Base-by-base conservation (phyloP, 495 filamentous ascomycete genomes). In the Podospora comata region DNA sequence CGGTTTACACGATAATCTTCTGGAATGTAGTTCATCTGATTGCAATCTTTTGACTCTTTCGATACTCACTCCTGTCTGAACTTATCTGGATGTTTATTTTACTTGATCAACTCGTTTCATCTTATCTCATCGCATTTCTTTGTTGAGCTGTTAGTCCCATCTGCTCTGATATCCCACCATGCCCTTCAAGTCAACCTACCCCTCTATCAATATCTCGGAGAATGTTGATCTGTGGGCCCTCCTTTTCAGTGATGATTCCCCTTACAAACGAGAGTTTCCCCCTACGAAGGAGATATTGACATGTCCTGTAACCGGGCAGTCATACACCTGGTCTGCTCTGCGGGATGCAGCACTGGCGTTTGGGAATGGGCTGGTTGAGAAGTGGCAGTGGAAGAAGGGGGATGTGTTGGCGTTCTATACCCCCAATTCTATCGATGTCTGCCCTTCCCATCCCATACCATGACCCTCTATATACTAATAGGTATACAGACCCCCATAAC, bases 341-440 rank as follows among this genome's bases (percentile, higher is more conserved):
- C 88, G 86, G 67, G 80, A 80, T 48, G 84, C 86, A 18, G 89
- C 92, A 3, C 76, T 88, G 60, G 85, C 88, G 26, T 96, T 98
- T 72, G 95, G 92, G 28, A 87, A 88, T 62, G 95, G 93, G 0
- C 81, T 98, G 13, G 89, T 88, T 73, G 78, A 79, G 15, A 72
- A 82, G 34, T 96, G 86, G 83, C 82, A 88, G 59, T 97, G 92
- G 91, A 83, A 85, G 68, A 94, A 90, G 73, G 92, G 92, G 67
- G 92, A 94, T 75, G 89, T 92, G 5, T 78, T 95, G 5, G 88
- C 84, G 6, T 77, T 94, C 55, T 86, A 82, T 75, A 87, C 88
- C 3, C 89, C 92, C 58, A 96, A 94, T 74, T 86, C 84, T 73
- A 88, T 94, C 23, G 73, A 75, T 56, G 73, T 73, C 9, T 9